These are phyloP conservation scores for Oxyria digyna DNA, from an alignment of 148 eudicot genomes.

Conservation along the genomic window DNA sequence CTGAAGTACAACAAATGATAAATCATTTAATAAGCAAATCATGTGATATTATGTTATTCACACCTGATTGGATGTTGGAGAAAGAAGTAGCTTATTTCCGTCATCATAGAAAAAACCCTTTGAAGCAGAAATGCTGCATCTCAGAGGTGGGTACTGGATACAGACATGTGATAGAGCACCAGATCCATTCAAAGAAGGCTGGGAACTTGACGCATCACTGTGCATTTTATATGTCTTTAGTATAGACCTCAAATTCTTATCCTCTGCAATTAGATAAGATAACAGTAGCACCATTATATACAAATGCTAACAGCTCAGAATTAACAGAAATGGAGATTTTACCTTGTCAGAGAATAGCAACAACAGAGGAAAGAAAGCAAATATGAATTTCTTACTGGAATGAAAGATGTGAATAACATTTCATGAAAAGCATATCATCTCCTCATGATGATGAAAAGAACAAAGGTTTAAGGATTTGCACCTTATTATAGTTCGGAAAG, in stretches of 20 bases:
- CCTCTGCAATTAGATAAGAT: neutral
- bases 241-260: conserved; percentile 5
- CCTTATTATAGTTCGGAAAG: neutral
- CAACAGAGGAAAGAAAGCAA: neutral
- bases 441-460: neutral
- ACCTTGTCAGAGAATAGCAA: neutral
- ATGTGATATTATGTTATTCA: neutral
- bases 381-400: neutral
- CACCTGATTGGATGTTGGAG: conserved; percentile 67
- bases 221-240: conserved; percentile 29
- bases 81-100: conserved; percentile 60
- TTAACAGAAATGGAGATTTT: neutral
- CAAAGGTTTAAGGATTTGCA: neutral
- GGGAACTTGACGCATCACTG: conserved; percentile 63
- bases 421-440: neutral
- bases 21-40: neutral
- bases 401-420: neutral
- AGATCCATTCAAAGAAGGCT: conserved; percentile 53
- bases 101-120: conserved; percentile 80
- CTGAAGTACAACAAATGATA: neutral
- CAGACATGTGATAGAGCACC: conserved; percentile 86
- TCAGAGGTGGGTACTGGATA: conserved; percentile 70
- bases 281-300: neutral
- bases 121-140: conserved; percentile 55
- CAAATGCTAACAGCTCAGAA: neutral